Base-by-base conservation (phyloP, 2,329 filamentous ascomycete genomes). In the Fonsecaea multimorphosa region DNA sequence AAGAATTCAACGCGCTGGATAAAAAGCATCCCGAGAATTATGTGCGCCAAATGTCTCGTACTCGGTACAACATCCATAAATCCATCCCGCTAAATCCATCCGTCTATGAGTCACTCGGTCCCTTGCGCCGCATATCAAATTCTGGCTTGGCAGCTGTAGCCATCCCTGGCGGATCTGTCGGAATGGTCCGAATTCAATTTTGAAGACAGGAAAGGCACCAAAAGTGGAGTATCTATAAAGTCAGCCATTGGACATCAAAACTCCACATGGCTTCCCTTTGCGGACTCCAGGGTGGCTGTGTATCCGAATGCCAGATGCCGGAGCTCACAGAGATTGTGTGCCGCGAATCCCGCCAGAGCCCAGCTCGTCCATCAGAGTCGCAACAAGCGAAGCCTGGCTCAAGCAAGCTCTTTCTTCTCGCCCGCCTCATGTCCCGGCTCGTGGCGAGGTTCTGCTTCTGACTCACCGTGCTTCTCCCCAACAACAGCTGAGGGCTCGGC, bases 401-500 rank as follows among this genome's bases (percentile, higher is more conserved):
- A 49, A 49, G 9, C 44, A 49, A 49, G 19, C 22, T 49, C 19
- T 27, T 49, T 49, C 19, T 24, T 49, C 5, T 49, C 44, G 44
- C 44, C 22, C 14, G 12, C 31, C 8, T 2, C 27, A 1, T 54
- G 16, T 31, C 29, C 31, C n/a, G 22, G 27, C n/a, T 22, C n/a
- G 52, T 54, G 52, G 52, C 29, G 31, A 32, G 27, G 52, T 32
- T 34, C 31, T 19, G 22, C 44, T n/a, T 29, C 58, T 4, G 34
- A 32, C 16, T 29, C 19, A 16, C 29, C 46, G n/a, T 11, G 22
- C 32, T 38, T 60, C n/a, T 60, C 36, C 46, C 53, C 58, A 14
- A 16, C n/a, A 14, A 60, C 19, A 12, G 32, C 29, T 16, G 44
- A 36, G 14, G 19, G 11, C 12, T 53, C 58, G 4, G 29, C 40